These are phyloP conservation scores for Calonectria ilicicola DNA, from an alignment of 2,329 filamentous ascomycete genomes.

Conservation along the genomic window DNA sequence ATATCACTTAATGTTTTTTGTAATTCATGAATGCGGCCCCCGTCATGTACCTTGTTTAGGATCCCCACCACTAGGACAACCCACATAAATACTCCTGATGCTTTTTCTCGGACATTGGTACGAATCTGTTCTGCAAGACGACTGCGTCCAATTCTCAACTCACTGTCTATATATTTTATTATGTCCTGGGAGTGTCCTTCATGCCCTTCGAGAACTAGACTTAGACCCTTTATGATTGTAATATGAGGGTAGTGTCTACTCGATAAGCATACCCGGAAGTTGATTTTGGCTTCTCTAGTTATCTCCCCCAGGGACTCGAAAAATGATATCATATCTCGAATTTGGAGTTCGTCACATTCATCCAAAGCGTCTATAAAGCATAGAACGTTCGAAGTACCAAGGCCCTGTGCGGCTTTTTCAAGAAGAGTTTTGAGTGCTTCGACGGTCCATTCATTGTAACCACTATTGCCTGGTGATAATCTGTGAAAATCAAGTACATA, in stretches of 20 bases:
- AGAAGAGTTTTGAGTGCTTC: constrained; percentile 14
- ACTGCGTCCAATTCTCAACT: constrained; percentile 14
- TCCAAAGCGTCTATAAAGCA: constrained; percentile 59
- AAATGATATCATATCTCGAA: constrained; percentile 54
- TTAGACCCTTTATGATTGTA: constrained; percentile 40
- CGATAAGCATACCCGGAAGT: constrained; percentile 55
- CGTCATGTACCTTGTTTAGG: constrained; percentile 48
- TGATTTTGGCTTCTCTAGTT: constrained; percentile 40
- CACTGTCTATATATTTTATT: constrained; percentile 24
- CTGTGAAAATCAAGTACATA: neutral
- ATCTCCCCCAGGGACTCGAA: constrained; percentile 57
- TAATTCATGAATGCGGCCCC: constrained; percentile 40
- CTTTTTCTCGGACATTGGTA: constrained; percentile 48
- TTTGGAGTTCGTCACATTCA: constrained; percentile 57
- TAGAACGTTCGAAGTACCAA: no score
- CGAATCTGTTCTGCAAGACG: neutral
- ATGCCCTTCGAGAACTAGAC: constrained; percentile 42
- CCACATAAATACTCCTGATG: constrained; percentile 59
- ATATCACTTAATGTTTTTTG: constrained; percentile 47
- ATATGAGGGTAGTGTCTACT: constrained; percentile 63
- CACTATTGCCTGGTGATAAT: no score
- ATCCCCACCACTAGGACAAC: constrained; percentile 52
- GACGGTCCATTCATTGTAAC: no score
- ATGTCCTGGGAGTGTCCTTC: constrained; percentile 43
- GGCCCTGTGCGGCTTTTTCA: fast-evolving